phyloP scores from a whole-genome alignment of 768 basidiomycete genomes.

The Lactifluus pinguis region DNA sequence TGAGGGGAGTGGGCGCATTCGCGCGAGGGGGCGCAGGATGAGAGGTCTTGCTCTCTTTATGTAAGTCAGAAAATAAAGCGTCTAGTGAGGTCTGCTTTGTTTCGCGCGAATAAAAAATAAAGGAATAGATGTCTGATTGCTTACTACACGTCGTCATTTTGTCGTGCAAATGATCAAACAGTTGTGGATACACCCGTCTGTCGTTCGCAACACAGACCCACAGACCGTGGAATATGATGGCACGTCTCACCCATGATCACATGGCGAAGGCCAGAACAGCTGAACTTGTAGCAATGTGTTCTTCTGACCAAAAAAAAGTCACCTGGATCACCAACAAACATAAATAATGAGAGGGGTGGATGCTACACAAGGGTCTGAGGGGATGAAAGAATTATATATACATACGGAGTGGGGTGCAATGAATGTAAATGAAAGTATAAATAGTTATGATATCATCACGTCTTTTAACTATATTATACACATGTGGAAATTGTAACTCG shows the following conservation, averaged over 20 bases:
- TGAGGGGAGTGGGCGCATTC: not conserved
- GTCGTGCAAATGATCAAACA: not conserved
- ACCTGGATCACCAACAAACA: not conserved
- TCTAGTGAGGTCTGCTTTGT: constrained; percentile 13
- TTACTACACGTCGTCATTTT: not conserved
- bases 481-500: not conserved
- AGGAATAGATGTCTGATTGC: not conserved
- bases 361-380: not conserved
- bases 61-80: not conserved
- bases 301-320: not conserved
- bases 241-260: not conserved
- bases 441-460: not conserved
- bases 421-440: not conserved
- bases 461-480: not conserved
- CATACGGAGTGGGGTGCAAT: not conserved
- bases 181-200: no score
- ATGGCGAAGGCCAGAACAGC: not conserved
- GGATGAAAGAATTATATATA: constrained; percentile 4
- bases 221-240: not conserved
- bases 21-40: not conserved
- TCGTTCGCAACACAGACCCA: not conserved
- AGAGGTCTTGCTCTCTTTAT: not conserved
- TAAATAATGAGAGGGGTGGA: not conserved
- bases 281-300: not conserved
- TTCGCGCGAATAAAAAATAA: not conserved